Conservation (phyloP, 352 stramenopile genomes). For the Pilasporangium apinafurcum region DNA sequence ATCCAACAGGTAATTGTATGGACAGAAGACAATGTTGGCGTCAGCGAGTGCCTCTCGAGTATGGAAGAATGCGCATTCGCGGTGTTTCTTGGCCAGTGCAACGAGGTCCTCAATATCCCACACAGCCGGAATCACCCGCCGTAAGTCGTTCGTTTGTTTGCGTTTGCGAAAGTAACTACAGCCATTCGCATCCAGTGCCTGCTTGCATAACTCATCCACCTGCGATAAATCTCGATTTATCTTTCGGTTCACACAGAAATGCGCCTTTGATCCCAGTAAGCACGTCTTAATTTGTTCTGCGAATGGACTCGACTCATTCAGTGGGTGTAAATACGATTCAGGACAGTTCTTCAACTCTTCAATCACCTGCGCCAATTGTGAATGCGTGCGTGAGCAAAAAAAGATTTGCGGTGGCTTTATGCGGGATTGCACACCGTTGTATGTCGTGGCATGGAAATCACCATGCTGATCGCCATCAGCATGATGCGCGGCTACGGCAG, state of each 20-base stretch:
- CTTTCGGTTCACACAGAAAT: slow-evolving; percentile 75
- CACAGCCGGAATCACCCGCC: slow-evolving; percentile 39
- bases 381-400: slow-evolving; percentile 87
- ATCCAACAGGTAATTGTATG: slow-evolving; percentile 87
- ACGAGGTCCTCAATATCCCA: slow-evolving; percentile 87
- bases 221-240: slow-evolving; percentile 50
- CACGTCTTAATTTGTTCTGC: slow-evolving; percentile 55
- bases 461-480: too few species aligned
- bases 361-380: slow-evolving; percentile 75
- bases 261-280: slow-evolving; percentile 70
- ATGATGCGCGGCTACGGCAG: background rate
- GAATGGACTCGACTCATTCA: slow-evolving; percentile 29
- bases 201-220: slow-evolving; percentile 76
- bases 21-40: slow-evolving; percentile 80
- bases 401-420: slow-evolving; percentile 64
- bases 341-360: slow-evolving; percentile 78
- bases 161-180: slow-evolving; percentile 57
- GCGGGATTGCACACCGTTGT: background rate
- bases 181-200: slow-evolving; percentile 37
- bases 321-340: slow-evolving; percentile 42
- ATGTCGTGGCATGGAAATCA: slow-evolving; percentile 16
- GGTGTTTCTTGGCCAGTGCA: slow-evolving; percentile 57
- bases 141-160: slow-evolving; percentile 44
- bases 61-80: slow-evolving; percentile 79
- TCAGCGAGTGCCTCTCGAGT: slow-evolving; percentile 34